phyloP scores from a whole-genome alignment of 1,284 basidiomycete genomes.

The Moesziomyces sp. region DNA sequence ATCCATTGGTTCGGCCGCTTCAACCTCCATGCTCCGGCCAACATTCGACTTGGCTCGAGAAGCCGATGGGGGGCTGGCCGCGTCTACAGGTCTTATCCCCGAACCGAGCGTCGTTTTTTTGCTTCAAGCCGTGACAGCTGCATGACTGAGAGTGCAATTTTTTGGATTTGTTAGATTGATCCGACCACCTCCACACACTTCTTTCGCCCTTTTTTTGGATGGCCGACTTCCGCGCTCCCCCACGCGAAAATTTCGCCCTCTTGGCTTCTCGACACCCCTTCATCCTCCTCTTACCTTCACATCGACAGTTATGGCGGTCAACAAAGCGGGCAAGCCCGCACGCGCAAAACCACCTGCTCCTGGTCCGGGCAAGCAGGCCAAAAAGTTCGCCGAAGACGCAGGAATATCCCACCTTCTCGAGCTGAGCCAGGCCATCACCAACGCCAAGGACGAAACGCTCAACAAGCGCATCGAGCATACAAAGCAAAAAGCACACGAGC shows the following conservation, averaged over 20 bases:
- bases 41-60: no score
- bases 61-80: no score
- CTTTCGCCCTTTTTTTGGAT: no score
- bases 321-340: not conserved
- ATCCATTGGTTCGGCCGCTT: no score
- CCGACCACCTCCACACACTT: no score
- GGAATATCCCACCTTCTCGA: constrained; percentile 38
- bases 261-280: not conserved
- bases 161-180: no score
- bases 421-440: constrained; percentile 35
- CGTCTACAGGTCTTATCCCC: no score
- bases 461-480: constrained; percentile 12
- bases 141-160: no score
- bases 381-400: constrained; percentile 30
- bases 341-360: not conserved
- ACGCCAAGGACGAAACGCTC: constrained; percentile 11
- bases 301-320: not conserved
- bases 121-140: no score
- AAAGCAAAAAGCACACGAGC: constrained; percentile 18
- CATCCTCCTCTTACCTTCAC: not conserved
- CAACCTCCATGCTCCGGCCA: no score
- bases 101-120: no score
- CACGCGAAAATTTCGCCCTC: not conserved
- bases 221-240: no score
- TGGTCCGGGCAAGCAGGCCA: constrained; percentile 15